Evolutionary conservation across 2,329 filamentous ascomycete species (phyloP).

Genomic region (Nemania diffusa): DNA sequence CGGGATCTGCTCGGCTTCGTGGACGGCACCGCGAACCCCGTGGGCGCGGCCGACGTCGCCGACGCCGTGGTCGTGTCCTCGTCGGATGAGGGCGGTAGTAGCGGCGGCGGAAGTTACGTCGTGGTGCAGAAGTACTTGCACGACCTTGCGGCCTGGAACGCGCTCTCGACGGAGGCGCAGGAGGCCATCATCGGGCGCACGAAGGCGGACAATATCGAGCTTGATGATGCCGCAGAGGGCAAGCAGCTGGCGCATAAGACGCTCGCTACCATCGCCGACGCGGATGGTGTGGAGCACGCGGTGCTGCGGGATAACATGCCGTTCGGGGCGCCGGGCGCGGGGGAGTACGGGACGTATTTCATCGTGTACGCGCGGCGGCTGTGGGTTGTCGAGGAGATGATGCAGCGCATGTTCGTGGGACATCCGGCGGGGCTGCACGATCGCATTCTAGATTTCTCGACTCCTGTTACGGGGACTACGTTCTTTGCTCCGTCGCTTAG

Average conservation of each 20-base stretch:
- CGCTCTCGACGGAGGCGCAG: slow-evolving; percentile 61
- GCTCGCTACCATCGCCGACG: slow-evolving; percentile 63
- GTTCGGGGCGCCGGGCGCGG: slow-evolving; percentile 62
- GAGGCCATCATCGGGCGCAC: slow-evolving; percentile 67
- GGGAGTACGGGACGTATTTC: slow-evolving; percentile 68
- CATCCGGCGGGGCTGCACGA: slow-evolving; percentile 65
- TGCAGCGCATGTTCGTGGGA: slow-evolving; percentile 67
- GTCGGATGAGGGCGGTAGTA: slow-evolving; percentile 47
- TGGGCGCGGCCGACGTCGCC: slow-evolving; percentile 56
- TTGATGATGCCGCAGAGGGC: slow-evolving; percentile 60
- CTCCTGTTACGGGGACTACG: slow-evolving; percentile 60
- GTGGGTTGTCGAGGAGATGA: slow-evolving; percentile 69
- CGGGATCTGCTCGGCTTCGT: slow-evolving; percentile 69
- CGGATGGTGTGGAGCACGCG: slow-evolving; percentile 60
- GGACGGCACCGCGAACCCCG: slow-evolving; percentile 69
- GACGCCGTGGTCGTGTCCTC: slow-evolving; percentile 55
- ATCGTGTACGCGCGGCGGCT: slow-evolving; percentile 64
- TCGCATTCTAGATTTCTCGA: slow-evolving; percentile 65
- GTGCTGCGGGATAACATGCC: slow-evolving; percentile 71
- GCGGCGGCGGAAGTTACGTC: slow-evolving; percentile 64
- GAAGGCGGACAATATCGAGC: slow-evolving; percentile 67
- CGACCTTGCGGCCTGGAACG: slow-evolving; percentile 59
- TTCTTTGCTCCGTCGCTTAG: slow-evolving; percentile 62
- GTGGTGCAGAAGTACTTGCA: slow-evolving; percentile 70
- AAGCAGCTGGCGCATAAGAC: slow-evolving; percentile 65